Base-by-base conservation (phyloP, 371 early-diverging fungal species). In the Lichtheimia hyalospora region DNA sequence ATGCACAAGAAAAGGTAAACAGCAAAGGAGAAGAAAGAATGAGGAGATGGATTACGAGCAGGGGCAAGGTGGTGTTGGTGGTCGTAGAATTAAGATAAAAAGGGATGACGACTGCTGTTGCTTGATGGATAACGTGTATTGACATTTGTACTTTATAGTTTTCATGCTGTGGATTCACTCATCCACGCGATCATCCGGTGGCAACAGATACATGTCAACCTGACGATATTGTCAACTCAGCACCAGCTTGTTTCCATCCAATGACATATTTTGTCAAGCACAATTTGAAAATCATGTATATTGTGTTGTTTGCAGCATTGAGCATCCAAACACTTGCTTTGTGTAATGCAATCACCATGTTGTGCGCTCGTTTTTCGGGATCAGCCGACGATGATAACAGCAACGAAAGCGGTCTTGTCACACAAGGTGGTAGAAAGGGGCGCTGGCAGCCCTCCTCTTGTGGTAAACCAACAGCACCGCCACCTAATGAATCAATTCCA, bases 81-180 rank as follows among this genome's bases (percentile, higher is more conserved):
- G 21, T 49, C 8, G 10, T n/a, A 49, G 46, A 44, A 10, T 8
- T 5, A 44, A 5, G 12, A 20, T 6, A 39, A 53, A 34, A 53
- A 25, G 39, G 28, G 28, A 53, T 39, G 18, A 27, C 16, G 15
- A 7, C n/a, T n/a, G n/a, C n/a, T n/a, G n/a, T n/a, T n/a, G n/a
- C n/a, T n/a, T 34, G 43, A 34, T 34, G 10, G 10, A 34, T 34
- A 10, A 34, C 34, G 34, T 34, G 34, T 5, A 34, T 34, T 34
- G 34, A 34, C 34, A 14, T 21, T 18, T 52, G 1, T 39, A 10
- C 5, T 41, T 40, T 48, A 23, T 40, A 74, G 68, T 72, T 77
- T 54, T 51, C 56, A 44, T 77, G 77, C 28, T 74, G 74, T 61
- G 74, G 77, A 23, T 77, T 62, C 40, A 57, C 74, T 25, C 60